phyloP scores from a whole-genome alignment of 2,329 filamentous ascomycete species.

The Xylaria hypoxylon region DNA sequence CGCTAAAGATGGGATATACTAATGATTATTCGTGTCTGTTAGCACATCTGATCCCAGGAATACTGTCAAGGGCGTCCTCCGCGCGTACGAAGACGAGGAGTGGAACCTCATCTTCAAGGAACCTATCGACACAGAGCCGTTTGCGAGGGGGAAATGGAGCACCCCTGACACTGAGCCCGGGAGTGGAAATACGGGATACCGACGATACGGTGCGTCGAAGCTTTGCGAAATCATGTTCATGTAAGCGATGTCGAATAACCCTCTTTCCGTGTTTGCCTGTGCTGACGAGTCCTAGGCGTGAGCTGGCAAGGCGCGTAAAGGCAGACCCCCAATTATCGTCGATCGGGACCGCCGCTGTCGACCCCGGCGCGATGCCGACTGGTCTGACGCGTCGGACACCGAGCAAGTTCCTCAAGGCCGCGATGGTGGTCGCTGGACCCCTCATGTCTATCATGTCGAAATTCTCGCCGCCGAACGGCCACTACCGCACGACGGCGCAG shows the following conservation, averaged over 20 bases:
- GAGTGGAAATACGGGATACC: conserved; percentile 41
- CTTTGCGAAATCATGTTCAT: conserved; percentile 52
- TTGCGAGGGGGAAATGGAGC: conserved; percentile 48
- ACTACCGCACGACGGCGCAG: conserved; percentile 44
- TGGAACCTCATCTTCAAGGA: conserved; percentile 46
- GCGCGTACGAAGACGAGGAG: conserved; percentile 41
- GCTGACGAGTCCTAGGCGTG: conserved; percentile 39
- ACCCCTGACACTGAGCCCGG: conserved; percentile 41
- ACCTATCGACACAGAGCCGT: conserved; percentile 38
- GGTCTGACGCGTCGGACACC: conserved; percentile 39
- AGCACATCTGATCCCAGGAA: conserved; percentile 42
- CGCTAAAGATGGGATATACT: background rate
- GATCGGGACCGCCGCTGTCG: conserved; percentile 50
- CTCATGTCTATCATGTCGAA: conserved; percentile 28
- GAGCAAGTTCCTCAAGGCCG: background rate
- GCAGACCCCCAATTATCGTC: conserved; percentile 46
- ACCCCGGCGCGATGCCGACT: conserved; percentile 52
- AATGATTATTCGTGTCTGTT: background rate
- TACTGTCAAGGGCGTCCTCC: conserved; percentile 25
- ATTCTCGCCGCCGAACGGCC: conserved; percentile 42
- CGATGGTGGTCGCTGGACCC: conserved; percentile 36
- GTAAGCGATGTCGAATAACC: conserved; percentile 32
- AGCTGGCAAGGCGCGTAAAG: conserved; percentile 48
- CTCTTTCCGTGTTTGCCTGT: background rate
- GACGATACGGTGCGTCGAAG: conserved; percentile 52